These are phyloP conservation scores for Parathielavia hyrcaniae DNA, from an alignment of 495 filamentous ascomycete species.

Conservation along the genomic window DNA sequence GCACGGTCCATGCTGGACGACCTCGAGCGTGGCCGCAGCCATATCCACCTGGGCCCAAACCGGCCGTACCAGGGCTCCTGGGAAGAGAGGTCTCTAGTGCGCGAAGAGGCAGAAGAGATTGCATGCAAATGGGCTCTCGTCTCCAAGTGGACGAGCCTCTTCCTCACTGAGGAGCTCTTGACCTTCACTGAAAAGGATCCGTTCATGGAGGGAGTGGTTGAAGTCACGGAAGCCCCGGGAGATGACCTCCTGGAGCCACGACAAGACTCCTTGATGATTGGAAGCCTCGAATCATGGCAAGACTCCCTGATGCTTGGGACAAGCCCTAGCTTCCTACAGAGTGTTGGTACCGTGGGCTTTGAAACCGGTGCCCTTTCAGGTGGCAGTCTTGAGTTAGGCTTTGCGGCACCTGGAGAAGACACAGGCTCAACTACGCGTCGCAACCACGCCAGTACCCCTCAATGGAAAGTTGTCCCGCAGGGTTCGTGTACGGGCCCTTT, in stretches of 20 bases:
- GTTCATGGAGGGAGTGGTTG: neutral
- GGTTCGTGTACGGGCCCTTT: no score
- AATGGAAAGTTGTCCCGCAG: no score
- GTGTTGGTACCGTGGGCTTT: no score
- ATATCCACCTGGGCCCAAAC: conserved; percentile 8
- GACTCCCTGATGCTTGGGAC: neutral
- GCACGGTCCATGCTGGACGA: conserved; percentile 19
- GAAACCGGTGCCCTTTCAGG: no score
- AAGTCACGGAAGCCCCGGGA: neutral
- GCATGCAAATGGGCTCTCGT: conserved; percentile 20
- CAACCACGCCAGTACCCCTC: no score
- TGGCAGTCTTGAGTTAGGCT: no score
- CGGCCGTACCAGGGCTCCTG: neutral
- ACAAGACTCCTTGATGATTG: no score
- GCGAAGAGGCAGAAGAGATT: conserved; percentile 14
- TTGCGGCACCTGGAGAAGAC: no score
- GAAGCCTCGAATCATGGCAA: neutral
- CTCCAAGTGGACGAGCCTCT: conserved; percentile 23
- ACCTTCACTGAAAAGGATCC: neutral
- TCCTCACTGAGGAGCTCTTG: conserved; percentile 15
- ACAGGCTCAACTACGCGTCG: no score
- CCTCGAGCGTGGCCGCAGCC: conserved; percentile 16
- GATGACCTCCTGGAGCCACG: conserved; percentile 7
- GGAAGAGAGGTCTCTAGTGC: conserved; percentile 4
- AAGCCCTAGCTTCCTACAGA: neutral